A percentile compares a stretch with the other conserved stretches of the same genome.
Conservation (phyloP, 23 red algal species). For the Cyanidiococcus yangmingshanensis region DNA sequence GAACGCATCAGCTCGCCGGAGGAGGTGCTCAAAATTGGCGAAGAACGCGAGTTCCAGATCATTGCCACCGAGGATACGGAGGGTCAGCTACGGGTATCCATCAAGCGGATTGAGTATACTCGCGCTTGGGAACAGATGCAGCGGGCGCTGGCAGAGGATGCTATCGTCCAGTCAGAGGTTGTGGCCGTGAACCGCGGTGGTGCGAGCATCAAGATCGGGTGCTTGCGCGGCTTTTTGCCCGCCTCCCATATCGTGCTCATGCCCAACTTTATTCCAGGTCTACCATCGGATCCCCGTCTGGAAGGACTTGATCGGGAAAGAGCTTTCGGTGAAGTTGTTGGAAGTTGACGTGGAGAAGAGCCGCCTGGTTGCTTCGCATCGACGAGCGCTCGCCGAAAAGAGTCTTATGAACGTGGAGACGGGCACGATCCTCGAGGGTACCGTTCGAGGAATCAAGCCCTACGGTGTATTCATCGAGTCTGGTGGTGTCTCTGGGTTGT, state of each 20-base stretch:
- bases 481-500: slow-evolving; percentile 65
- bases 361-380: slow-evolving; percentile 79
- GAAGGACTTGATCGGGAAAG: slow-evolving; percentile 72
- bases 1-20: slow-evolving; percentile 36
- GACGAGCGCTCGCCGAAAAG: slow-evolving; percentile 64
- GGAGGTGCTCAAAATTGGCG: slow-evolving; percentile 47
- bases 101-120: slow-evolving; percentile 68
- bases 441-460: slow-evolving; percentile 80
- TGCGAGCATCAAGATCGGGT: slow-evolving; percentile 54
- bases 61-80: slow-evolving; percentile 62
- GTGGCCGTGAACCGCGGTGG: slow-evolving; percentile 79
- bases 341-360: slow-evolving; percentile 71
- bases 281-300: background rate
- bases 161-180: slow-evolving; percentile 48
- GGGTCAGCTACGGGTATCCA: slow-evolving; percentile 84
- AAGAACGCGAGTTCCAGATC: slow-evolving; percentile 85
- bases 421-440: slow-evolving; percentile 69
- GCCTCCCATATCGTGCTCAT: slow-evolving; percentile 57
- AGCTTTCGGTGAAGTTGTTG: slow-evolving; percentile 77
- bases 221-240: slow-evolving; percentile 85
- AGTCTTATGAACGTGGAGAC: slow-evolving; percentile 59
- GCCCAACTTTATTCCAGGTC: background rate
- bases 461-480: slow-evolving; percentile 97
- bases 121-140: slow-evolving; percentile 67
- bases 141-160: slow-evolving; percentile 69